A percentile compares a stretch with the other conserved stretches of the same genome.
These are phyloP conservation scores for Salix brachista DNA, from an alignment of 345 rosid species.

Conservation along the genomic window DNA sequence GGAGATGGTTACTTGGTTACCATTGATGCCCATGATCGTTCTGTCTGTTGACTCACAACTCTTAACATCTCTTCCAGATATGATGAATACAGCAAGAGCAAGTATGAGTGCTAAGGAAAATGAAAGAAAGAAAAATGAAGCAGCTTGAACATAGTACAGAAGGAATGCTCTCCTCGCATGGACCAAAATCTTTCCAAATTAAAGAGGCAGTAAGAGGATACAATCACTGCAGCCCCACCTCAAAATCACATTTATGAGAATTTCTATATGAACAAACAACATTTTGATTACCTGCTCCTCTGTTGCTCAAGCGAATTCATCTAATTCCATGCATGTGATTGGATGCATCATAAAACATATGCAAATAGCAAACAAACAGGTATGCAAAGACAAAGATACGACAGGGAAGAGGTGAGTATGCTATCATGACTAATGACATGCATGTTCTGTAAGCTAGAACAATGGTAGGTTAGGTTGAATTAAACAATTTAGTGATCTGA, in stretches of 20 bases:
- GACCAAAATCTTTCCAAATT: not conserved
- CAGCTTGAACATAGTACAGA: not conserved
- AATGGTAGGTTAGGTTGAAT: no score
- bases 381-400: not conserved
- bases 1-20: slow-evolving; percentile 18
- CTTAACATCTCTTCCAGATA: slow-evolving; percentile 91
- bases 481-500: no score
- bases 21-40: slow-evolving; percentile 94
- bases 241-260: not conserved
- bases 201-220: not conserved
- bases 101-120: not conserved
- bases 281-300: slow-evolving; percentile 44
- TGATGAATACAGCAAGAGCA: slow-evolving; percentile 36
- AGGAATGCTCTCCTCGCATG: not conserved
- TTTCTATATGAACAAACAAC: not conserved
- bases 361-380: not conserved
- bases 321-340: slow-evolving; percentile 31
- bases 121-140: not conserved
- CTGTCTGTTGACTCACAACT: slow-evolving; percentile 90
- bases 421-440: not conserved
- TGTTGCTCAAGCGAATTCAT: slow-evolving; percentile 61
- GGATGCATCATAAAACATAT: slow-evolving; percentile 2
- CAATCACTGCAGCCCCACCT: not conserved
- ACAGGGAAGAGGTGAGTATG: not conserved
- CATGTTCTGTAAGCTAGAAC: not conserved